Percentiles rank a stretch among this genome's conserved stretches.
phyloP scores from a whole-genome alignment of 306 rosid genomes.

The Fagus sylvatica region DNA sequence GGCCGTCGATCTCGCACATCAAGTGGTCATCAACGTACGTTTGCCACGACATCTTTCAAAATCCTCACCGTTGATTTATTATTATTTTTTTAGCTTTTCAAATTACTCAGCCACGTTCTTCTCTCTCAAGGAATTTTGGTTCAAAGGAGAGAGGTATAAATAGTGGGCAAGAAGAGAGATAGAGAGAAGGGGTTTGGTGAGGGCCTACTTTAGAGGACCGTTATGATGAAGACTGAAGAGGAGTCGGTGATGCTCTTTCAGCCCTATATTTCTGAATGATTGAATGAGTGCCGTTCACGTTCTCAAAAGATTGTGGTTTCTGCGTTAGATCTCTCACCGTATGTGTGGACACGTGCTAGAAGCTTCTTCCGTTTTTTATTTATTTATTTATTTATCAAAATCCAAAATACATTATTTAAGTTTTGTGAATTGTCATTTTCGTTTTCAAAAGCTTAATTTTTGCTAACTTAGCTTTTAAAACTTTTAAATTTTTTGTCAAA shows the following conservation, averaged over 20 bases:
- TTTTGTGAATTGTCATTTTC: not conserved
- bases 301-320: not conserved
- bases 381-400: not conserved
- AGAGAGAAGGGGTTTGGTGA: not conserved
- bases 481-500: no score
- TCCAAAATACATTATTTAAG: not conserved
- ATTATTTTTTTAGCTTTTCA: no score
- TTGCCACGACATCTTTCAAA: constrained; percentile 60
- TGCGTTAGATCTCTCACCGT: not conserved
- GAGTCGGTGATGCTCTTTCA: not conserved
- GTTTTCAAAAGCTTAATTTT: no score
- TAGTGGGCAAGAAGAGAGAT: constrained; percentile 8
- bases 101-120: constrained; percentile 32
- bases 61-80: constrained; percentile 2
- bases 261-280: constrained; percentile 7
- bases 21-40: constrained; percentile 61
- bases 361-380: not conserved
- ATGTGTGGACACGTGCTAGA: constrained; percentile 7
- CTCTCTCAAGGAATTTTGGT: not conserved
- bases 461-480: no score
- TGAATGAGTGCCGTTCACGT: constrained; percentile 29
- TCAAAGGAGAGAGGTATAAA: constrained; percentile 4
- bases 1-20: constrained; percentile 58
- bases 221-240: constrained; percentile 4
- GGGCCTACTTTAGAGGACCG: constrained; percentile 12